Base-by-base conservation (phyloP, 768 basidiomycete genomes). In the Amanita inopinata region DNA sequence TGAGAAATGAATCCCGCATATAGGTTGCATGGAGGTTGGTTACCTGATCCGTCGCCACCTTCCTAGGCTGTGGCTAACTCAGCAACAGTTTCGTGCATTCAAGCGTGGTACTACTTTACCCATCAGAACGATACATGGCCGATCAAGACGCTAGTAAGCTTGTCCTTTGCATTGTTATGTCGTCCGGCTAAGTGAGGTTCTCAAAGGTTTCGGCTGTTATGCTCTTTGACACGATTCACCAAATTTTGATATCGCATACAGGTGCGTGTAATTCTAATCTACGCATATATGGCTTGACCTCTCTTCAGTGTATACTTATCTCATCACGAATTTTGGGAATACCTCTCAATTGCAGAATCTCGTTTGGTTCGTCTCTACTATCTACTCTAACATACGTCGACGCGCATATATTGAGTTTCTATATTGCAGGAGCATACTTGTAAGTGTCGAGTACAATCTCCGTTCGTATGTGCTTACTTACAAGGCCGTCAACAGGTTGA, bases 101-200 rank as follows among this genome's bases (percentile, higher is more conserved):
- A 80, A 53, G 63, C 67, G 1, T 75, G 66, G 64, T 76, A 70
- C 48, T 80, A 78, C 50, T 77, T 56, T 43, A 62, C 58, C 11
- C 66, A 78, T 51, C 68, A 73, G 40, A 61, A 56, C 18, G 77
- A 78, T 52, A 51, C 56, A 18, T 76, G 73, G 72, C 57, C 62
- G 10, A 59, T 67, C 44, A 74, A 69, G 49, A 40, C 55, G 7
- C 53, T 78, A 18, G 77, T 76, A 41, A 49, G 66, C 56, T 22
- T 17, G 30, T 14, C 11, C 7, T 15, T 35, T 14, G 25, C 9
- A 12, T 12, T 8, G 4, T 32, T 17, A 1, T 19, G 5, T n/a
- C 22, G 10, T 9, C 7, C 11, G 34, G 5, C 14, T 18, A 22
- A 28, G 17, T 12, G 15, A 10, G 18, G 40, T 17, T 43, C 22